Evolutionary conservation across 2,329 filamentous ascomycete genomes (phyloP).

Genomic region (Sclerotinia borealis): DNA sequence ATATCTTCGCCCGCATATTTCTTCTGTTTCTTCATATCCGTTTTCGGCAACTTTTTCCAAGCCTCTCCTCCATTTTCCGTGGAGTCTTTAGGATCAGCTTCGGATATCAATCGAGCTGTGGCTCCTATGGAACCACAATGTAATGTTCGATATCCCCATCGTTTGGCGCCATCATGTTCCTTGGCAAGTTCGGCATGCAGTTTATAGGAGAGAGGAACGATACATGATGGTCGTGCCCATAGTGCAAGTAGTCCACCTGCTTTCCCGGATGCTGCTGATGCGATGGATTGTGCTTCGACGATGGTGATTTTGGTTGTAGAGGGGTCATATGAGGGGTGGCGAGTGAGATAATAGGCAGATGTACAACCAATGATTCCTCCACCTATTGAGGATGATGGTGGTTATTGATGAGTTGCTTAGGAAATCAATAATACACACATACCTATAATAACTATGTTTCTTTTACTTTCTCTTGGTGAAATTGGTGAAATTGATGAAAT

Average conservation of each 20-base stretch:
- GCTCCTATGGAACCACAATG: conserved; percentile 53
- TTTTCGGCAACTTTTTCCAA: conserved; percentile 60
- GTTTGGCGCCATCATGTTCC: conserved; percentile 68
- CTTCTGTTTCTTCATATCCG: conserved; percentile 41
- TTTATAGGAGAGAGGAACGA: conserved; percentile 80
- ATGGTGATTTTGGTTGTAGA: conserved; percentile 73
- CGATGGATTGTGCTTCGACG: conserved; percentile 78
- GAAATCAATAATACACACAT: conserved; percentile 40
- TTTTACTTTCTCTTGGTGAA: neutral
- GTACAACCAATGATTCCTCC: conserved; percentile 91
- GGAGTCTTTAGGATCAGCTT: neutral
- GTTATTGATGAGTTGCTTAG: neutral
- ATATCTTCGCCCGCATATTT: conserved; percentile 51
- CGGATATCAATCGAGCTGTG: conserved; percentile 19
- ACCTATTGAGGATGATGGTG: conserved; percentile 33
- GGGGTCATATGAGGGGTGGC: conserved; percentile 75
- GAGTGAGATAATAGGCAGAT: conserved; percentile 84
- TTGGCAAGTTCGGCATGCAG: conserved; percentile 80
- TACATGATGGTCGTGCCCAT: conserved; percentile 82
- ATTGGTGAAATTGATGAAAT: too few species aligned
- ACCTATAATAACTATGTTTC: conserved; percentile 33
- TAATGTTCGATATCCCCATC: conserved; percentile 82
- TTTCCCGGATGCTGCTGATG: conserved; percentile 90
- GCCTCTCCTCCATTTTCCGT: conserved; percentile 5
- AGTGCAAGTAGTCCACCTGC: conserved; percentile 83